phyloP scores from a whole-genome alignment of 306 rosid genomes.

The Mimosa pudica region DNA sequence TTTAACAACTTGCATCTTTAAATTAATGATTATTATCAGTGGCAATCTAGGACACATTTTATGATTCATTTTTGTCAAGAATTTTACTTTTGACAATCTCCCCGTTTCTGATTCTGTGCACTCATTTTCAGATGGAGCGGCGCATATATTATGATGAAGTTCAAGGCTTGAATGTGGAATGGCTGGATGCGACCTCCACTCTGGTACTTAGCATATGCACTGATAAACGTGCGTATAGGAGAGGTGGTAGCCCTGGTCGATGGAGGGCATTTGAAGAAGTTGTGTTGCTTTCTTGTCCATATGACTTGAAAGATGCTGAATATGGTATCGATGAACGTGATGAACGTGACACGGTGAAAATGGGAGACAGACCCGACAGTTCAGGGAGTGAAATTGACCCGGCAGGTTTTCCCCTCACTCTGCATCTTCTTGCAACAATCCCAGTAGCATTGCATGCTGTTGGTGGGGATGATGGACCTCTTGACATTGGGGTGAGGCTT shows the following conservation, averaged over 20 bases:
- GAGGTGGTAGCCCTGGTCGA: constrained; percentile 60
- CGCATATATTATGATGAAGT: constrained; percentile 82
- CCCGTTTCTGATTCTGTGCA: constrained; percentile 9
- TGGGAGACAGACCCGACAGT: constrained; percentile 22
- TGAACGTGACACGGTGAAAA: constrained; percentile 38
- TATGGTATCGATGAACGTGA: constrained; percentile 36
- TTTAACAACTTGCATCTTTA: neutral
- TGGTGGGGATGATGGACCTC: constrained; percentile 86
- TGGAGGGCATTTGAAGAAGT: constrained; percentile 72
- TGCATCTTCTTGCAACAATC: constrained; percentile 65
- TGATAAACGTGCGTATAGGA: constrained; percentile 49
- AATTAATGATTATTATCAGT: neutral
- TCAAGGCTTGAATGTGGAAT: constrained; percentile 70
- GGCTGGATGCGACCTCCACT: constrained; percentile 86
- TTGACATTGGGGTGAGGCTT: constrained; percentile 77
- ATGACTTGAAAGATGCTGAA: constrained; percentile 42
- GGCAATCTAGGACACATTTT: neutral
- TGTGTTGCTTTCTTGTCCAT: constrained; percentile 59
- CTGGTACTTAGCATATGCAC: constrained; percentile 68
- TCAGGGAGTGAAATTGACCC: constrained; percentile 53
- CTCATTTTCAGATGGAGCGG: constrained; percentile 65
- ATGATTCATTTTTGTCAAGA: neutral
- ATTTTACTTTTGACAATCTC: neutral
- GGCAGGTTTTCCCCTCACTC: constrained; percentile 64
- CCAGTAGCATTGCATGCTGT: constrained; percentile 81